These are phyloP conservation scores for Physcomitrium patens DNA, from an alignment of 225 moss, liverwort and hornwort genomes.

Conservation along the genomic window DNA sequence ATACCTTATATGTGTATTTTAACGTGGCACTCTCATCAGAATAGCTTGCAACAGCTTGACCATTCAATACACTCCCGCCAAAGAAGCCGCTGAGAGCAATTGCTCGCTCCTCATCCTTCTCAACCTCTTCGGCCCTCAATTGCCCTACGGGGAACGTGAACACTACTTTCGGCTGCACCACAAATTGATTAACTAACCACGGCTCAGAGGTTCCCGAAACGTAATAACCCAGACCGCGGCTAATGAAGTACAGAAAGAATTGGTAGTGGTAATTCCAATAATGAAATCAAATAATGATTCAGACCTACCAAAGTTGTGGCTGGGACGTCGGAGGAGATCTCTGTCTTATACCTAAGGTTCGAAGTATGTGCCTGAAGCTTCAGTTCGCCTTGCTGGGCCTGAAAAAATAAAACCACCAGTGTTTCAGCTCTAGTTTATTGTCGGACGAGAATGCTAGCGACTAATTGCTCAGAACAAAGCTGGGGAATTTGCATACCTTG, in stretches of 20 bases:
- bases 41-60: constrained; percentile 78
- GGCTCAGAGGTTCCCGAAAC: neutral
- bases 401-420: too few relatives aligned
- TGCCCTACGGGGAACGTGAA: constrained; percentile 82
- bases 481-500: constrained; percentile 34
- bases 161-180: constrained; percentile 73
- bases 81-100: constrained; percentile 77
- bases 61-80: constrained; percentile 69
- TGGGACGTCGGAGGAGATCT: constrained; percentile 69
- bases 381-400: constrained; percentile 79
- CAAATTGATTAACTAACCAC: neutral
- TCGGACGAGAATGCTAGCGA: too few relatives aligned
- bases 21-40: constrained; percentile 69
- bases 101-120: constrained; percentile 74
- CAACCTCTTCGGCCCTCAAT: constrained; percentile 79
- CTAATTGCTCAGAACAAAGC: too few relatives aligned
- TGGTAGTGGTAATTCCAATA: neutral
- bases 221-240: neutral
- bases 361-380: constrained; percentile 64
- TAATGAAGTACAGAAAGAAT: neutral
- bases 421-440: too few relatives aligned
- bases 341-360: constrained; percentile 62
- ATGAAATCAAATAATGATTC: neutral
- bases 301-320: constrained; percentile 64
- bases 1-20: constrained; percentile 91